A percentile compares a stretch with the other conserved stretches of the same genome.
Evolutionary conservation across 768 basidiomycete genomes (phyloP).

Genomic region (Phylloporus sp.): DNA sequence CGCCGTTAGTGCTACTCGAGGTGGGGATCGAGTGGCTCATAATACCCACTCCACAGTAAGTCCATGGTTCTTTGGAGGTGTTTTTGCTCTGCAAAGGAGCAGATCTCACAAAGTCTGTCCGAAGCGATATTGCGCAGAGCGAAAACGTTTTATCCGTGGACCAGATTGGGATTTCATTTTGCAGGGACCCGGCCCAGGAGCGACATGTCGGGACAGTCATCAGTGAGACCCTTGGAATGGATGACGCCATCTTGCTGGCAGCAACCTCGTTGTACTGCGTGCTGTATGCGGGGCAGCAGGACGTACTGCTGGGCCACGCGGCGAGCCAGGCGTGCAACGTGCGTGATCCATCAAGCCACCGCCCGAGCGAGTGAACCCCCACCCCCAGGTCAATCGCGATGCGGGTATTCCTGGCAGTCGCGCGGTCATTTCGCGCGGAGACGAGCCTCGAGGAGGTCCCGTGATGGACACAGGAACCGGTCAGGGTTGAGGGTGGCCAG

Average conservation of each 20-base stretch:
- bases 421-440: constrained; percentile 31
- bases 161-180: constrained; percentile 5
- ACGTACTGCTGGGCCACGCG: too few species aligned
- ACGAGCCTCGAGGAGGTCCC: constrained; percentile 30
- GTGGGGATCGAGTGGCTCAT: not conserved
- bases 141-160: too few species aligned
- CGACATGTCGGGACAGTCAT: too few species aligned
- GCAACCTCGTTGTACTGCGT: too few species aligned
- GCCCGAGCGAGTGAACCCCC: too few species aligned
- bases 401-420: constrained; percentile 10
- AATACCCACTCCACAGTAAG: constrained; percentile 16
- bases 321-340: too few species aligned
- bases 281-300: too few species aligned
- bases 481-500: constrained; percentile 18
- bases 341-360: too few species aligned
- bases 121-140: too few species aligned
- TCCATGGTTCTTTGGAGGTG: not conserved
- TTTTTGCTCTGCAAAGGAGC: too few species aligned
- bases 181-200: constrained; percentile 17
- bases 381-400: not conserved
- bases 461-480: constrained; percentile 27
- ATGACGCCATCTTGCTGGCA: too few species aligned
- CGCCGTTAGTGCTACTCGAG: not conserved
- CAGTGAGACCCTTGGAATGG: constrained; percentile 1
- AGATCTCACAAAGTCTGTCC: too few species aligned